Base-by-base conservation (phyloP, 2,329 filamentous ascomycete genomes). In the Apiospora arundinis region DNA sequence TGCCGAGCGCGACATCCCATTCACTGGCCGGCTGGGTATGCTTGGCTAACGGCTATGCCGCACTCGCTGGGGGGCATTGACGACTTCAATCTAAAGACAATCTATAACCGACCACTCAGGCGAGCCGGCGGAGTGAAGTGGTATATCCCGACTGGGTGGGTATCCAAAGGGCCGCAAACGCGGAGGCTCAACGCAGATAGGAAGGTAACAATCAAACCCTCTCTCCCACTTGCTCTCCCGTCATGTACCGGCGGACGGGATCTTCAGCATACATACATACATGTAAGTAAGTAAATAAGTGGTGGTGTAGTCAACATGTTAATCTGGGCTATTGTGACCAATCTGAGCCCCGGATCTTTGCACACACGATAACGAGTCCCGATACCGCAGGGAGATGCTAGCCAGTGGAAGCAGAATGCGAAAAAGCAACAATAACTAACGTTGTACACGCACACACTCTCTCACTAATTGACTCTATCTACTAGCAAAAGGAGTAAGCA, bases 131-230 rank as follows among this genome's bases (percentile, higher is more conserved):
- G 56, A 40, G 56, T n/a, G 56, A 63, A 63, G 18, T 63, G 37
- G 32, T 37, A 63, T 40, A 63, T 63, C 56, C 56, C 56, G 56
- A 18, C 56, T 63, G 9, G 32, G 56, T 63, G 56, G 56, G 56
- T 63, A 63, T 63, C 56, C 28, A 63, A 63, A 63, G 56, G 56
- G 56, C 56, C 56, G 56, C 32, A 63, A 63, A 63, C 28, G 21
- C 56, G 56, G 56, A 63, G 56, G 66, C 66, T 32, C 66, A 48
- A 25, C 23, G 21, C 42, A 67, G 66, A 67, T 67, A 67, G 66
- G 66, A 67, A 67, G 66, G 66, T 67, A 21, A 46, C 66, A 67
- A 32, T 67, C 44, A 18, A 21, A 45, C 65, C 46, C n/a, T 46
- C 44, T 46, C n/a, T 63, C 32, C 4, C 56, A 11, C 42, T 37